Evolutionary conservation across 2,329 filamentous ascomycete genomes (phyloP), one percentile per base, ranked within the genome.

Genomic region (Alternaria gaisen): DNA sequence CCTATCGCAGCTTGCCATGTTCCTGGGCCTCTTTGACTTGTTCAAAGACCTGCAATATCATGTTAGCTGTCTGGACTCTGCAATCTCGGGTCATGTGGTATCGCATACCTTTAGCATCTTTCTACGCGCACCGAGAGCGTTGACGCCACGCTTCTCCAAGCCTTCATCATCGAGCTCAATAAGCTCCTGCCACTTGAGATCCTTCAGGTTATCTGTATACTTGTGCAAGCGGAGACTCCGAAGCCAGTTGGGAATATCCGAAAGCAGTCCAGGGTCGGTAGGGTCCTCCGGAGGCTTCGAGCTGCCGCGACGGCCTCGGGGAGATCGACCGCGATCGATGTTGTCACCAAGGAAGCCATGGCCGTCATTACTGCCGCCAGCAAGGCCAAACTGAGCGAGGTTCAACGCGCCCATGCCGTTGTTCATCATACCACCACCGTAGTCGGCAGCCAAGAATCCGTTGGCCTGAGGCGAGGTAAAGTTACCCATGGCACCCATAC

Each of bases 281-380:
- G 95, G 95, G 74, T 99, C 95, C 84, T 99, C 95, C 47, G 95
- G 95, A 30, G 95, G 95, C 86, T 98, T 99, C 43, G 93, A 97
- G 84, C 91, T 97, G 67, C 95, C 95, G 69, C 95, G 87, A 65
- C 95, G 89, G 71, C 95, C 95, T 71, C 95, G 89, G 59, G 95
- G 95, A 61, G 94, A 98, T 58, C 95, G 90, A 52, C 95, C 95
- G 65, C 95, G 91, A 58, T 88, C 87, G 80, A 97, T 91, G 69
- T 97, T 94, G 42, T 93, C 96, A 75, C 97, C 93, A 75, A 98
- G 95, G 26, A 94, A 97, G 53, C 97, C 83, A 78, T 98, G 97
- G 65, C 72, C 72, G 42, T 68, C 69, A 56, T 57, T 60, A 28
- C 89, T 89, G 38, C 71, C 71, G 30, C 73, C 58, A 14, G 76